Base-by-base conservation (phyloP, 78 protist species). In the Chrysochromulina tobinii region DNA sequence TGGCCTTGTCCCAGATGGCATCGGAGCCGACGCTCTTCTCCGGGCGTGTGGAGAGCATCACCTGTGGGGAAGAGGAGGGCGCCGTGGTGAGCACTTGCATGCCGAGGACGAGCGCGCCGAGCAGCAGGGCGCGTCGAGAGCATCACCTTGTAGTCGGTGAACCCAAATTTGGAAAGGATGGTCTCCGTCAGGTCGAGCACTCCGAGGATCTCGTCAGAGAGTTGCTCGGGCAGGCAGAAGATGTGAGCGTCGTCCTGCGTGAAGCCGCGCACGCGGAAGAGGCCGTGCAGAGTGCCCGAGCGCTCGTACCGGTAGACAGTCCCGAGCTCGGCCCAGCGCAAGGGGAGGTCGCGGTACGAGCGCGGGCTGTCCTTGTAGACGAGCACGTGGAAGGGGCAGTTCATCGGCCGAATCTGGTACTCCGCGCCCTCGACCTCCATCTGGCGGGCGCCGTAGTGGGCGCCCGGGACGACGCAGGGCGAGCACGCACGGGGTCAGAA, bases 311-410 rank as follows among this genome's bases (percentile, higher is more conserved):
- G 90, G 88, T 92, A 88, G 81, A 92, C 90, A n/a, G 94, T 88
- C 12, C 94, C 94, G 11, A 66, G 90, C 79, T 66, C 81, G 20
- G 90, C 92, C 75, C 75, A 61, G 25, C 94, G 87, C 14, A 92
- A 12, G 58, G 94, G 90, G 23, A 92, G 88, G 12, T 67, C 61
- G 57, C 90, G 90, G 87, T 92, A 75, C 72, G 90, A 92, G 69
- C 94, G 72, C 57, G n/a, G 58, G 38, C 17, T 18, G 92, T 89
- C 81, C 92, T 77, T 55, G 87, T 61, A 89, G 3, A 88, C 89
- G 38, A 94, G 93, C 17, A 90, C 90, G 87, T 94, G 96, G 88
- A 87, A 83, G 18, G 94, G 94, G 92, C 95, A 94, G 69, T 94
- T 94, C 93, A 94, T 90, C 55, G 95, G 89, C 83, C 83, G 81